Evolutionary conservation across 192 early-diverging fungal species (phyloP).

Genomic region (Coemansia sp.): DNA sequence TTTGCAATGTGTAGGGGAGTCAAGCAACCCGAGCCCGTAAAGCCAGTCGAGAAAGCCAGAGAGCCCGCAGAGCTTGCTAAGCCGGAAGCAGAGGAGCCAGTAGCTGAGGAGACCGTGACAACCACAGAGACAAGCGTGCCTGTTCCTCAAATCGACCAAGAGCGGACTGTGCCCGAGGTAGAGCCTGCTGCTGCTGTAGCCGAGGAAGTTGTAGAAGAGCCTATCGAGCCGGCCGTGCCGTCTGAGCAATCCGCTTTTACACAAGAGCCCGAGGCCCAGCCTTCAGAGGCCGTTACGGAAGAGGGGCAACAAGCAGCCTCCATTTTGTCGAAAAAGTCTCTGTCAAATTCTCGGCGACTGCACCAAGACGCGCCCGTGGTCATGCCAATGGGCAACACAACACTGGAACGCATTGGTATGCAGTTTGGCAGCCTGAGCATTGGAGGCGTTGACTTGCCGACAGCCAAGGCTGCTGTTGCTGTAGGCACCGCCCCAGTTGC

Average conservation of each 20-base stretch:
- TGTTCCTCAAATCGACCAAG: background rate
- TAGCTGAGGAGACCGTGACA: slow-evolving; percentile 8
- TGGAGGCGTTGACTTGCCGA: slow-evolving; percentile 53
- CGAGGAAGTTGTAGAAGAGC: slow-evolving; percentile 11
- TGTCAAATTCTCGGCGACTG: slow-evolving; percentile 61
- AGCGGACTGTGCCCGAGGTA: slow-evolving; percentile 15
- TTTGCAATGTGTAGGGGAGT: slow-evolving; percentile 29
- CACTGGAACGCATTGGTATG: slow-evolving; percentile 63
- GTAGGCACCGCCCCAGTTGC: slow-evolving; percentile 41
- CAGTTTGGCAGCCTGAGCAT: slow-evolving; percentile 80
- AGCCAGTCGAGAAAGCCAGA: slow-evolving; percentile 11
- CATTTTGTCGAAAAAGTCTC: slow-evolving; percentile 24
- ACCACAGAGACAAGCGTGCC: slow-evolving; percentile 1
- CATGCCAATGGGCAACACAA: slow-evolving; percentile 68
- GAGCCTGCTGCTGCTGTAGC: slow-evolving; percentile 16
- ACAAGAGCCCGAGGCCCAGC: slow-evolving; percentile 7
- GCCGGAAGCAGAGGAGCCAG: slow-evolving; percentile 18
- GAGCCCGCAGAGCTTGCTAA: slow-evolving; percentile 31
- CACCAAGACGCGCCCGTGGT: slow-evolving; percentile 89
- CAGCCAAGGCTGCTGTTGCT: slow-evolving; percentile 49
- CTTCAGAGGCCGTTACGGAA: slow-evolving; percentile 8
- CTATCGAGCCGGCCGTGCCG: background rate
- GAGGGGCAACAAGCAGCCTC: slow-evolving; percentile 9
- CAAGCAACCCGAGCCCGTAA: slow-evolving; percentile 44
- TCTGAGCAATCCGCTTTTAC: background rate